A percentile compares a stretch with the other conserved stretches of the same genome.
Conservation (phyloP, 2,329 filamentous ascomycete species). For the Microdochium trichocladiopsis region DNA sequence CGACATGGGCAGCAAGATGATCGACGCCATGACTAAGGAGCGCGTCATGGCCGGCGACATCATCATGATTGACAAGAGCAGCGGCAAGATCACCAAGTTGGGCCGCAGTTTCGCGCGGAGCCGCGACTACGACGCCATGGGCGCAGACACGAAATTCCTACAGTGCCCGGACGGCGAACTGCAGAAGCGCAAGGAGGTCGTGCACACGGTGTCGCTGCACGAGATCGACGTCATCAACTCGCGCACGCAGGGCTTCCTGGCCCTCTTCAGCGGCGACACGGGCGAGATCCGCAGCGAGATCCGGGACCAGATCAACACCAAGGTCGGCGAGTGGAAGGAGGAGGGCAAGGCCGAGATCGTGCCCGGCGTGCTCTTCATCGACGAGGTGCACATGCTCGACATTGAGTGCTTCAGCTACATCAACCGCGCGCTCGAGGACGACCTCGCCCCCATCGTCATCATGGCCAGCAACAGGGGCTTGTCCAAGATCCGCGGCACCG, state of each 20-base stretch:
- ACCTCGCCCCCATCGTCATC: conserved; percentile 94
- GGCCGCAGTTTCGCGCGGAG: conserved; percentile 91
- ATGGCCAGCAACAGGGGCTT: conserved; percentile 97
- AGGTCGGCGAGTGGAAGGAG: conserved; percentile 98
- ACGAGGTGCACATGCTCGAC: conserved; percentile 99
- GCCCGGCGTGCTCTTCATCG: conserved; percentile 93
- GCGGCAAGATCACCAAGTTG: conserved; percentile 95
- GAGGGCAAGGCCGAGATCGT: conserved; percentile 98
- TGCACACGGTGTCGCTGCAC: conserved; percentile 93
- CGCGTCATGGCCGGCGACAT: conserved; percentile 98
- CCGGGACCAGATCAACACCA: conserved; percentile 97
- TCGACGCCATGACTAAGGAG: conserved; percentile 98
- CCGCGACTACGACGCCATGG: conserved; percentile 98
- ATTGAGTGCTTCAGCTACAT: conserved; percentile 99
- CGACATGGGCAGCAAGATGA: conserved; percentile 99
- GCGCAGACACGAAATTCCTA: conserved; percentile 94
- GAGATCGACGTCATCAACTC: conserved; percentile 99
- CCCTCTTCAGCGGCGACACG: conserved; percentile 95
- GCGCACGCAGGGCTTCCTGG: conserved; percentile 94
- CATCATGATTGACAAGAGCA: conserved; percentile 97
- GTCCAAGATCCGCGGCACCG: conserved; percentile 86
- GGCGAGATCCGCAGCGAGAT: conserved; percentile 97
- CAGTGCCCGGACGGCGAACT: conserved; percentile 97
- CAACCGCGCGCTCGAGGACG: conserved; percentile 92
- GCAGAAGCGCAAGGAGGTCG: conserved; percentile 93